Conservation (phyloP, 2,329 filamentous ascomycete genomes). For the Neofusicoccum laricinum region DNA sequence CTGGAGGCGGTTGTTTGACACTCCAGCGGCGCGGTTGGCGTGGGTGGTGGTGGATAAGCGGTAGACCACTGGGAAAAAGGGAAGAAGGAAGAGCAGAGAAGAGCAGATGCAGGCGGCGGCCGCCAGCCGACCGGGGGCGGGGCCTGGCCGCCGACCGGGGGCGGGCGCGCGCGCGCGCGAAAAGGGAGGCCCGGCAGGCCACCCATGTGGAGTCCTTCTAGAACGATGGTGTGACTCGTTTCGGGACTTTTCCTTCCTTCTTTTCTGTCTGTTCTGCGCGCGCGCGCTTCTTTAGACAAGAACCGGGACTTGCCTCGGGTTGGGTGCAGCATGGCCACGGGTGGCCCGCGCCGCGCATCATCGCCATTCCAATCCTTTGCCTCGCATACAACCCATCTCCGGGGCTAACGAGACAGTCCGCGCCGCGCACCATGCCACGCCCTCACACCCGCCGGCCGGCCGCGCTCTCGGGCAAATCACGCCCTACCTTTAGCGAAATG, state of each 20-base stretch:
- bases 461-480: neutral
- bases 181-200: neutral
- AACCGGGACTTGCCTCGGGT: neutral
- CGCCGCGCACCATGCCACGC: neutral
- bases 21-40: neutral
- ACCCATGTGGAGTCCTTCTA: slow-evolving; percentile 14
- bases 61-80: neutral
- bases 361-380: neutral
- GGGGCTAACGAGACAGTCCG: neutral
- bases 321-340: too few species aligned
- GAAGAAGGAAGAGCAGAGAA: neutral
- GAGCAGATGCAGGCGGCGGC: too few species aligned
- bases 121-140: neutral
- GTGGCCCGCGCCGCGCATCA: neutral
- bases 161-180: neutral
- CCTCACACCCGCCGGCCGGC: neutral
- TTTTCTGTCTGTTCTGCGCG: neutral
- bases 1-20: neutral
- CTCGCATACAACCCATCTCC: neutral
- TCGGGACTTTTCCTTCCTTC: neutral
- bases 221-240: slow-evolving; percentile 14
- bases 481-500: slow-evolving; percentile 7
- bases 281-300: too few species aligned
- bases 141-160: slow-evolving; percentile 1
- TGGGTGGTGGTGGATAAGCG: neutral